Evolutionary conservation across 1,284 basidiomycete species (phyloP), one percentile per base, ranked within the genome.

Genomic region (Stereum hirsutum): DNA sequence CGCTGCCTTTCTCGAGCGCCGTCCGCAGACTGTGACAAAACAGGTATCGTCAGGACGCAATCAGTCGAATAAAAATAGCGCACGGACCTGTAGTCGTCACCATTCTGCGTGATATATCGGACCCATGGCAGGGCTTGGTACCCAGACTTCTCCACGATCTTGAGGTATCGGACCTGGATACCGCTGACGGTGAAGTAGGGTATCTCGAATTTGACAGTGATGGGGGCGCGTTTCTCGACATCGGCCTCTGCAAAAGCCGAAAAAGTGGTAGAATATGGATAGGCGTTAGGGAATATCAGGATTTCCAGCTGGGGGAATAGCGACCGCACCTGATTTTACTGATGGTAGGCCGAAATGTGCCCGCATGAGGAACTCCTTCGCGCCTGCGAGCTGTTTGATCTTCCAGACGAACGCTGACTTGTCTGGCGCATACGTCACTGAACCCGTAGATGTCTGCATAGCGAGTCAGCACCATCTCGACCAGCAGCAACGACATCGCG

Each of bases 401-500:
- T 95, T 96, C 94, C 93, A 97, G 6, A 96, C 89, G 57, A 97
- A 96, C 4, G 90, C 89, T 17, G 88, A 89, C 63, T 96, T 96
- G 61, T 97, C 94, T 0, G 93, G 93, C 0, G 88, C 91, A 56
- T 97, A 97, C 50, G 93, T 89, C 4, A 96, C 93, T 19, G 80
- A 86, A 3, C 93, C 93, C 17, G 91, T 92, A 12, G 89, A 84
- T 17, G 90, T 85, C 89, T 92, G 55, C 21, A 23, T 7, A 32
- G 3, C 10, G 21, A 0, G 12, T n/a, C 7, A 15, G 37, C 10
- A 2, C 28, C 12, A 12, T 15, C 12, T 11, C 4, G 6, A 1
- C 4, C 30, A 27, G n/a, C 32, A 42, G 21, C 36, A 14, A 5
- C 8, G 4, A n/a, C n/a, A 19, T 20, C 43, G 31, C 32, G 41